phyloP scores from a whole-genome alignment of 2,329 filamentous ascomycete species.

The Helicocarpus griseus region DNA sequence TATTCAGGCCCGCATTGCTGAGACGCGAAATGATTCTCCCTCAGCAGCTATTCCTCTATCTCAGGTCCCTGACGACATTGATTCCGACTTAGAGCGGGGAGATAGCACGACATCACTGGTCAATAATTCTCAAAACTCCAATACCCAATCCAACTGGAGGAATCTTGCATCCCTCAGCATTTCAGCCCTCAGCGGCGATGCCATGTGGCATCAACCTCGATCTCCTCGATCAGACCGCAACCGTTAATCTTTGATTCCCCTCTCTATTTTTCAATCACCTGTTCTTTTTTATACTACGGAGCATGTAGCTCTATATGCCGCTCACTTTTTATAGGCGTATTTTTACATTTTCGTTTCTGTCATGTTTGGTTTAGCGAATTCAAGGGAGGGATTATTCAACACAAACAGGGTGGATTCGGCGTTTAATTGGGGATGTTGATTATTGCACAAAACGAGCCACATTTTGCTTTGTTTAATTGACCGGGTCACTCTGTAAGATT shows the following conservation, averaged over 20 bases:
- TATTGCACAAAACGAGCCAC: not conserved
- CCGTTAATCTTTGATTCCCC: conserved; percentile 18
- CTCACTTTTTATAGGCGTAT: conserved; percentile 1
- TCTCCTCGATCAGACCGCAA: conserved; percentile 25
- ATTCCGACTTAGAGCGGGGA: conserved; percentile 35
- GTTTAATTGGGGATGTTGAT: not conserved
- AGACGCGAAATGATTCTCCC: conserved; percentile 38
- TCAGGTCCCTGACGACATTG: conserved; percentile 23
- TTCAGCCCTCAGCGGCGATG: conserved; percentile 38
- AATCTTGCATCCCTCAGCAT: conserved; percentile 35
- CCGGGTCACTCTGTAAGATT: not conserved
- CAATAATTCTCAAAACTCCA: conserved; percentile 16
- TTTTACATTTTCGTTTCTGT: conserved; percentile 3
- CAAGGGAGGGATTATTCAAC: not conserved
- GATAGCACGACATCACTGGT: conserved; percentile 26
- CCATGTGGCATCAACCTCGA: conserved; percentile 34
- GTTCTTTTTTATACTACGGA: conserved; percentile 7
- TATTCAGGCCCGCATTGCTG: conserved; percentile 36
- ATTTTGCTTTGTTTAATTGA: not conserved
- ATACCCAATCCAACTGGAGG: conserved; percentile 32
- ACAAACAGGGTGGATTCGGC: not conserved
- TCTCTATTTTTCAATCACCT: conserved; percentile 12
- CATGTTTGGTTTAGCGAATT: conserved; percentile 3
- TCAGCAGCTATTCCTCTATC: conserved; percentile 43
- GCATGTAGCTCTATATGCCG: not conserved